These are phyloP conservation scores for Calendula officinalis DNA, from an alignment of 129 eudicot genomes.

Conservation along the genomic window DNA sequence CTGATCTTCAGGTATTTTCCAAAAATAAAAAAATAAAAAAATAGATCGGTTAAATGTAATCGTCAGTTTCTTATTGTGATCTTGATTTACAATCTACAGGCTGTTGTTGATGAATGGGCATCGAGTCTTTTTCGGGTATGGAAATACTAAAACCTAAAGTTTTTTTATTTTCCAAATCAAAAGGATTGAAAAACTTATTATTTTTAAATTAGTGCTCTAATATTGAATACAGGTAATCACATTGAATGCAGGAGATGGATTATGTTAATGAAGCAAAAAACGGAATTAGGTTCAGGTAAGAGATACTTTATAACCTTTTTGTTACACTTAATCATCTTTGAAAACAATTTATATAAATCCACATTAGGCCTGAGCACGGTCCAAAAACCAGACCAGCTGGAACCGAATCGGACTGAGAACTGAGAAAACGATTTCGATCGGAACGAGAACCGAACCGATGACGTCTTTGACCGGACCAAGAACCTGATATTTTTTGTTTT, in stretches of 20 bases:
- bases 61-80: slow-evolving; percentile 6
- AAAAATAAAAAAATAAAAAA: neutral
- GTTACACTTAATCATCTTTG: neutral
- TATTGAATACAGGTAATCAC: slow-evolving; percentile 99
- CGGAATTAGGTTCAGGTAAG: slow-evolving; percentile 78
- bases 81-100: slow-evolving; percentile 71
- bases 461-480: no score
- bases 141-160: slow-evolving; percentile 18
- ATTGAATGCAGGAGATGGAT: slow-evolving; percentile 99
- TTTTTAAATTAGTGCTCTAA: slow-evolving; percentile 54
- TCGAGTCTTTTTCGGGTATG: slow-evolving; percentile 98
- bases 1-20: slow-evolving; percentile 83
- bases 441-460: no score
- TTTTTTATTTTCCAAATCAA: slow-evolving; percentile 4
- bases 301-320: slow-evolving; percentile 12
- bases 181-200: neutral
- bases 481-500: no score
- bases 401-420: no score
- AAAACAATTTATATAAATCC: neutral
- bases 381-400: no score
- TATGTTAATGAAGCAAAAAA: slow-evolving; percentile 84
- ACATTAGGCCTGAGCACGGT: no score
- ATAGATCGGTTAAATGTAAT: neutral
- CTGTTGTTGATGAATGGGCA: slow-evolving; percentile 99
- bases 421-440: no score